These are phyloP conservation scores for Nakazawaea anatomiae DNA, from an alignment of 805 yeast genomes.

Conservation along the genomic window DNA sequence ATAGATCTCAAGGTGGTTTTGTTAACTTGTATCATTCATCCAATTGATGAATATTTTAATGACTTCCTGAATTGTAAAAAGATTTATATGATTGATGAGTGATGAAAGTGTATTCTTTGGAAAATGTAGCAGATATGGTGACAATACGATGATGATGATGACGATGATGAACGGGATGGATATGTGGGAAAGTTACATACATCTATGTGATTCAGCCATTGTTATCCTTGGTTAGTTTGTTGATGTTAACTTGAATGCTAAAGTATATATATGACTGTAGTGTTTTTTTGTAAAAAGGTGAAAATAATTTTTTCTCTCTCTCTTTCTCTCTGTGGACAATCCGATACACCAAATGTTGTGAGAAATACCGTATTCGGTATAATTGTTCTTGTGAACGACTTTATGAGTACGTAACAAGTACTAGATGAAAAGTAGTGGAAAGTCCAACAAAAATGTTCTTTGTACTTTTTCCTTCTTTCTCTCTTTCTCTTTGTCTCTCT, in stretches of 20 bases:
- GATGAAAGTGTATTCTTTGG: not conserved
- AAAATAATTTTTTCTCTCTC: no score
- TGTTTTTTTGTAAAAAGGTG: not conserved
- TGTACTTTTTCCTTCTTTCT: no score
- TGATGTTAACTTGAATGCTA: not conserved
- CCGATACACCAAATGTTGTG: no score
- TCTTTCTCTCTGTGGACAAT: no score
- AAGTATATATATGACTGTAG: not conserved
- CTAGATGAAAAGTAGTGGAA: no score
- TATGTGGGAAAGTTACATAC: constrained; percentile 48
- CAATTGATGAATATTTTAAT: not conserved
- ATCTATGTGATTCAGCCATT: constrained; percentile 98
- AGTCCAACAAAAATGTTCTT: no score
- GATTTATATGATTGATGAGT: not conserved
- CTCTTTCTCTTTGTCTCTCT: no score
- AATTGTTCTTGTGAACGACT: no score
- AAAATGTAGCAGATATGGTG: not conserved
- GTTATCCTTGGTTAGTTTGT: not conserved
- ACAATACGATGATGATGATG: not conserved
- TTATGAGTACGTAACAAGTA: no score
- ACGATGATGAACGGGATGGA: not conserved
- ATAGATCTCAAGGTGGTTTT: not conserved
- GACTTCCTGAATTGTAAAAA: no score
- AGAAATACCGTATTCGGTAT: no score
- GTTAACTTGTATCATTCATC: not conserved